A percentile compares a stretch with the other conserved stretches of the same genome.
These are phyloP conservation scores for Eucalyptus rudis DNA, from an alignment of 345 rosid genomes.

Conservation along the genomic window DNA sequence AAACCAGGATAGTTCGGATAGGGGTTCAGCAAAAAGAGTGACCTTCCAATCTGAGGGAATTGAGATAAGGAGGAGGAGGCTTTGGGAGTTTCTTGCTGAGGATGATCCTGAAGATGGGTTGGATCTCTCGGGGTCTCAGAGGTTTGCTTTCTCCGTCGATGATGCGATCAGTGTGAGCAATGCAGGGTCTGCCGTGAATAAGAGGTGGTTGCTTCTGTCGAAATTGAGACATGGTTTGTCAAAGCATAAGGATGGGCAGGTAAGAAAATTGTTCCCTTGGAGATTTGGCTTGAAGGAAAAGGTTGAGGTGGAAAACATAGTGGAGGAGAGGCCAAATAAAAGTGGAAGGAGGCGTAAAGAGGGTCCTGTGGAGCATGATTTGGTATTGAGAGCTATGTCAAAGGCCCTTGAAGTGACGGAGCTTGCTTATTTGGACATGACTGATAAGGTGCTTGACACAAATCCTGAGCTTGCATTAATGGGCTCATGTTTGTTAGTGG, in stretches of 20 bases:
- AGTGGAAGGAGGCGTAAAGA: slow-evolving; percentile 52
- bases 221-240: slow-evolving; percentile 77
- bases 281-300: slow-evolving; percentile 59
- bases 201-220: slow-evolving; percentile 74
- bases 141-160: slow-evolving; percentile 87
- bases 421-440: slow-evolving; percentile 80
- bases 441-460: slow-evolving; percentile 73
- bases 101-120: slow-evolving; percentile 77
- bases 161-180: slow-evolving; percentile 65
- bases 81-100: slow-evolving; percentile 86
- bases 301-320: slow-evolving; percentile 36
- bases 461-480: slow-evolving; percentile 95
- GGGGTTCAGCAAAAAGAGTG: slow-evolving; percentile 23
- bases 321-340: slow-evolving; percentile 44
- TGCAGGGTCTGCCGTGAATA: slow-evolving; percentile 52
- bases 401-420: slow-evolving; percentile 75
- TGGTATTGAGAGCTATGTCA: slow-evolving; percentile 77
- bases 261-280: slow-evolving; percentile 70
- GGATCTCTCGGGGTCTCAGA: slow-evolving; percentile 89
- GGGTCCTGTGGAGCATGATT: slow-evolving; percentile 70
- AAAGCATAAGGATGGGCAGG: slow-evolving; percentile 46
- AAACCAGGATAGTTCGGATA: slow-evolving; percentile 7
- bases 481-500: slow-evolving; percentile 95
- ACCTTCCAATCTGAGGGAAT: slow-evolving; percentile 47
- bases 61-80: slow-evolving; percentile 32